Evolutionary conservation across 2,329 filamentous ascomycete genomes (phyloP).

Genomic region (Aspergillus sp.): DNA sequence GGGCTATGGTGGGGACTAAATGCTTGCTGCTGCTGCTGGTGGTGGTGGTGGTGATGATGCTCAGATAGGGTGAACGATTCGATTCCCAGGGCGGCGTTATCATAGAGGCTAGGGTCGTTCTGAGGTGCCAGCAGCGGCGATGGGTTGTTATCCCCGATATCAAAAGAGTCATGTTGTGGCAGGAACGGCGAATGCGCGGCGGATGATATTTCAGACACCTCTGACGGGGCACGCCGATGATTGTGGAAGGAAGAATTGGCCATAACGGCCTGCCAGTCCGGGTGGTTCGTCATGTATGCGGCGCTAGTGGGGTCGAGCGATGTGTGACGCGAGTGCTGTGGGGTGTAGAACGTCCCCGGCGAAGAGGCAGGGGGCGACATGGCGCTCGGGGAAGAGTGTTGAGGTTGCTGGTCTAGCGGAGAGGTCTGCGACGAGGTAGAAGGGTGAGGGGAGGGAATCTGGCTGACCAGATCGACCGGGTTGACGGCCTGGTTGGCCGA

Average conservation of each 20-base stretch:
- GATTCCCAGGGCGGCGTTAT: conserved; percentile 73
- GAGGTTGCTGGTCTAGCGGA: conserved; percentile 54
- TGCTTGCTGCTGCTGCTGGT: conserved; percentile 47
- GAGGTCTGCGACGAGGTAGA: conserved; percentile 63
- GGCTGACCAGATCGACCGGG: conserved; percentile 52
- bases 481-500: conserved; percentile 50
- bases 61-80: conserved; percentile 81
- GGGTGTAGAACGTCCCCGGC: conserved; percentile 56
- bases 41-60: conserved; percentile 43
- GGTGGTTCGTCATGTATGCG: conserved; percentile 57
- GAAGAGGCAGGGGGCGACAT: conserved; percentile 60
- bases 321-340: conserved; percentile 62
- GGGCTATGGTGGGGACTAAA: conserved; percentile 72
- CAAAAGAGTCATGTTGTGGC: conserved; percentile 77
- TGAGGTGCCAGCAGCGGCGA: conserved; percentile 79
- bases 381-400: conserved; percentile 59
- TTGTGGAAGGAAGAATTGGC: conserved; percentile 69
- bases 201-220: conserved; percentile 88
- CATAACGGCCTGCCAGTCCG: conserved; percentile 62
- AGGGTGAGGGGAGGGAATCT: conserved; percentile 53
- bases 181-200: conserved; percentile 83
- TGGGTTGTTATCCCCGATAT: conserved; percentile 69
- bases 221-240: conserved; percentile 86
- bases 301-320: conserved; percentile 66
- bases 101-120: conserved; percentile 73